Evolutionary conservation across 2,329 filamentous ascomycete genomes (phyloP).

Genomic region (Trichoderma koningii): DNA sequence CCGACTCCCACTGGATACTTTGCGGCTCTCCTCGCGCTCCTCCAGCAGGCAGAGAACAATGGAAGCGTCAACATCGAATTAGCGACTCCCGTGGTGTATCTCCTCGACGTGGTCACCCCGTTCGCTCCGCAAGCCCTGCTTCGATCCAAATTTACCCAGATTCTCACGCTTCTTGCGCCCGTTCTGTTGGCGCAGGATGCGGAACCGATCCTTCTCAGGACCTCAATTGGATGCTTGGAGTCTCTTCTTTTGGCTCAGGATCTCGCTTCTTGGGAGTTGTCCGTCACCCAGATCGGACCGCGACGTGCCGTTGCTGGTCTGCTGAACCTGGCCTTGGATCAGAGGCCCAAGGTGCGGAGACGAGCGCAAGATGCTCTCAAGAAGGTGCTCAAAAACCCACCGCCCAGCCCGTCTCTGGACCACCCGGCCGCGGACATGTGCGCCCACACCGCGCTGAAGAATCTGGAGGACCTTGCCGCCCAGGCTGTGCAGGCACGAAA

Average conservation of each 20-base stretch:
- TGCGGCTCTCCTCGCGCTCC: conserved; percentile 85
- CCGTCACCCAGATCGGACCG: conserved; percentile 79
- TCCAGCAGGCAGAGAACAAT: conserved; percentile 71
- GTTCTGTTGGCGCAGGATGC: conserved; percentile 77
- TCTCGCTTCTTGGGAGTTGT: conserved; percentile 80
- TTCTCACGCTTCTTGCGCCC: conserved; percentile 82
- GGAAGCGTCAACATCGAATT: conserved; percentile 78
- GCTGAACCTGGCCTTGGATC: conserved; percentile 80
- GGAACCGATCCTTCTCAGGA: conserved; percentile 81
- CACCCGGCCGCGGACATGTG: conserved; percentile 97
- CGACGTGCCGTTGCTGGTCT: conserved; percentile 85
- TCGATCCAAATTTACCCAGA: conserved; percentile 91
- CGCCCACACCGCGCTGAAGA: conserved; percentile 84
- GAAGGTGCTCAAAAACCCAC: conserved; percentile 79
- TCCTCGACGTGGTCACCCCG: conserved; percentile 88
- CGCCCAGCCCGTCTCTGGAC: conserved; percentile 87
- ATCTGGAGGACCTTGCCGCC: conserved; percentile 70
- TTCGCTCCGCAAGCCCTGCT: conserved; percentile 83
- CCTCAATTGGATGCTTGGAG: conserved; percentile 91
- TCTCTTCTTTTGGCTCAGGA: conserved; percentile 90
- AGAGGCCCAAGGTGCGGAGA: conserved; percentile 90
- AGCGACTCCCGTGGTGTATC: conserved; percentile 85
- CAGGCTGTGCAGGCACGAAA: conserved; percentile 66
- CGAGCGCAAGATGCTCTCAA: conserved; percentile 86
- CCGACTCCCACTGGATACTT: conserved; percentile 90